Base-by-base conservation (phyloP, 1,284 basidiomycete genomes). In the Fomes fomentarius region DNA sequence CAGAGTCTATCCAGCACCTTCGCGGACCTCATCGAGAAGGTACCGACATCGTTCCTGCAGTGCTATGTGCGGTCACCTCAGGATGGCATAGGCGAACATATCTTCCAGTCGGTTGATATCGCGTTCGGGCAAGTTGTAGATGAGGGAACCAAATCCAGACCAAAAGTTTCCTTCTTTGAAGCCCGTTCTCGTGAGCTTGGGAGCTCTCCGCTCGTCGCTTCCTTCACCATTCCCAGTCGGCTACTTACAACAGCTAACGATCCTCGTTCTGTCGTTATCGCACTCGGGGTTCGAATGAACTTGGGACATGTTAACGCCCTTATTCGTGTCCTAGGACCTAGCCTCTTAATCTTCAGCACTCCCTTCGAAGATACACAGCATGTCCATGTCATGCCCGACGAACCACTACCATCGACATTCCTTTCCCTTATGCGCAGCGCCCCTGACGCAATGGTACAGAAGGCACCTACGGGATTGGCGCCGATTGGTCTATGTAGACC, bases 161-260 rank as follows among this genome's bases (percentile, higher is more conserved):
- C 67, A 0, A 28, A 40, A 17, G 62, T 72, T 3, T 4, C 56
- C 0, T 66, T 76, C 52, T 59, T 69, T 11, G 72, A 73, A 47
- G 74, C n/a, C n/a, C n/a, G n/a, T n/a, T n/a, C n/a, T n/a, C n/a
- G n/a, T n/a, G n/a, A n/a, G n/a, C n/a, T n/a, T n/a, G n/a, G n/a
- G n/a, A n/a, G n/a, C n/a, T 67, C 71, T 1, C 57, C 73, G 8
- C 57, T 75, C 11, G 60, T 76, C 9, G 66, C 68, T 7, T 73
- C 72, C 1, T 77, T 76, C 49, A 62, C 54, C 4, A 60, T 73
- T 21, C 66, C 73, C 1, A 61, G 67, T 1, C 54, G 53, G 39
- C 19, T 68, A 8, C 56, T 77, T 8, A 60, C 61, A 4, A 39
- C 58, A 4, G 12, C 22, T 12, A n/a, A 5, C 1, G 25, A 37